Evolutionary conservation across 2,329 filamentous ascomycete genomes (phyloP).

Genomic region (Aspergillus clavatus): DNA sequence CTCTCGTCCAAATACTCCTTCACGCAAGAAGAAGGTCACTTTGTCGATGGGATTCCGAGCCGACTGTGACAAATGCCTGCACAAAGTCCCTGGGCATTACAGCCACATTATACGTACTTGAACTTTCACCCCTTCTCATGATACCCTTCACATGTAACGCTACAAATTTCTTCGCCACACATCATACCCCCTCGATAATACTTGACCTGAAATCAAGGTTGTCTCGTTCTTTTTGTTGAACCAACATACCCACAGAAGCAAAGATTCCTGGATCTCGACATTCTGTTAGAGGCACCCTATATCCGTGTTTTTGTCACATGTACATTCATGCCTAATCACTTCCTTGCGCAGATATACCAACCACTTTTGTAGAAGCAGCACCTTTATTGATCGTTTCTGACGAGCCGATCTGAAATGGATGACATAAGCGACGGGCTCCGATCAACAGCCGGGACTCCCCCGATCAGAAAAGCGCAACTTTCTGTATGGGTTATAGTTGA

Average conservation of each 20-base stretch:
- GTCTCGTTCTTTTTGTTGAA: neutral
- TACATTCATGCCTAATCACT: neutral
- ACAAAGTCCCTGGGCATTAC: conserved; percentile 72
- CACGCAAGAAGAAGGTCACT: conserved; percentile 50
- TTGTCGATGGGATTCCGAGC: conserved; percentile 75
- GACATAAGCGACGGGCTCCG: conserved; percentile 21
- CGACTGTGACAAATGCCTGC: conserved; percentile 72
- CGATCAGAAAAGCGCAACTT: neutral
- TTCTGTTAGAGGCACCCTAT: too few species aligned
- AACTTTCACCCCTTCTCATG: conserved; percentile 3
- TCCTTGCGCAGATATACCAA: too few species aligned
- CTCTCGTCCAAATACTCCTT: neutral
- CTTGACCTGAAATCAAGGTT: neutral
- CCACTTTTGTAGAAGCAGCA: too few species aligned
- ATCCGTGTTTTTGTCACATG: too few species aligned
- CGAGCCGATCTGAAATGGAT: conserved; percentile 17
- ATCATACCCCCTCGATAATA: conserved; percentile 1
- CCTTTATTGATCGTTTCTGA: too few species aligned
- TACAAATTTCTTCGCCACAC: neutral
- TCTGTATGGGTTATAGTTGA: neutral
- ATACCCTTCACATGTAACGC: neutral
- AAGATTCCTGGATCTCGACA: neutral
- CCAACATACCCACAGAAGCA: neutral
- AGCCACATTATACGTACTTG: conserved; percentile 63
- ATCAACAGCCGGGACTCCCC: conserved; percentile 3